Base-by-base conservation (phyloP, 257 asterid genomes). In the Solanum corneliomulleri region DNA sequence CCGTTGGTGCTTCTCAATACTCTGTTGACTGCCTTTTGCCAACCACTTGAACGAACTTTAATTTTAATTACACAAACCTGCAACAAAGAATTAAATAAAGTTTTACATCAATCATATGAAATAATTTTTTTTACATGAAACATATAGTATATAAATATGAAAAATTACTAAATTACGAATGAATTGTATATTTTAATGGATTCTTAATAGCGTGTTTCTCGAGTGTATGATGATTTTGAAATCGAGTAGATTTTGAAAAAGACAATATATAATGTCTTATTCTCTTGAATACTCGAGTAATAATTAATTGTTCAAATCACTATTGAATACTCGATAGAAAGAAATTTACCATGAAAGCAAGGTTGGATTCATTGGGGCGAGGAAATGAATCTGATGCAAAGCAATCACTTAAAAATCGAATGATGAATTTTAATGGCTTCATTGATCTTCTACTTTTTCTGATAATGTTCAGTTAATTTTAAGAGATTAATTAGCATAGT, bases 61-160 rank as follows among this genome's bases (percentile, higher is more conserved):
- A 85, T 64, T 70, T 33, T 85, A 21, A 85, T 42, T 37, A 69
- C 68, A 70, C 87, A 85, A 70, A 75, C 81, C 87, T 85, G 81
- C 45, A 85, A 1, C n/a, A 29, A 78, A 80, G 0, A 47, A 33
- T 16, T 68, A 77, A 42, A 77, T 44, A 44, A 44, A 77, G 39
- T 77, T 77, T 77, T 44, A 77, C 62, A 77, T 44, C 64, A 77
- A 76, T n/a, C 83, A n/a, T 1, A 42, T 42, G 13, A 33, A 33
- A 33, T 18, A 74, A 56, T 7, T 1, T 18, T 0, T 31, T 9
- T 23, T 7, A 56, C 64, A 56, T 18, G 11, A 18, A 56, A 56
- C 64, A 18, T 11, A 9, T 49, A 49, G 58, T 21, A 11, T 60
- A 58, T 20, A 58, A 56, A 21, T 58, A 58, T 8, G 66, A 56